Evolutionary conservation across 768 basidiomycete species (phyloP).

Genomic region (Gelatoporia subvermispora): DNA sequence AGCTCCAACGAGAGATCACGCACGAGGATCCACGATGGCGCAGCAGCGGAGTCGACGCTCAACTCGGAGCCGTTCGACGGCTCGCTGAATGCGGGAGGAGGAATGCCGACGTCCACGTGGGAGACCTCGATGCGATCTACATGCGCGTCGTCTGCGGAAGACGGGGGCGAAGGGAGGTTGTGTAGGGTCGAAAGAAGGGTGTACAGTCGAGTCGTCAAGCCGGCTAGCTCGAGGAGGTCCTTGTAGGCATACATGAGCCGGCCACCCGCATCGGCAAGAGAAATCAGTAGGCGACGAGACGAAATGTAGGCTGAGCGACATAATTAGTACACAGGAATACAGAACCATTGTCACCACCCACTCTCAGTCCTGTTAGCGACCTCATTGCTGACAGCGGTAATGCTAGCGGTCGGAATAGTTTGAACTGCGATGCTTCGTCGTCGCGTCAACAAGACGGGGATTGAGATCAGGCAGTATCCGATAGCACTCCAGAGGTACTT

Average conservation of each 20-base stretch:
- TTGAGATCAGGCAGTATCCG: constrained; percentile 87
- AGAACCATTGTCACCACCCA: constrained; percentile 15
- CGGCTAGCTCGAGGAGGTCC: constrained; percentile 91
- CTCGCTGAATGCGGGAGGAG: constrained; percentile 12
- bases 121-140: constrained; percentile 54
- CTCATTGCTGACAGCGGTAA: constrained; percentile 22
- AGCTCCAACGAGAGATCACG: constrained; percentile 63
- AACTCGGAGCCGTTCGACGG: constrained; percentile 1
- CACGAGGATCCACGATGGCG: constrained; percentile 44
- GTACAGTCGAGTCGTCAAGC: constrained; percentile 87
- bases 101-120: constrained; percentile 70
- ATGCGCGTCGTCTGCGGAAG: constrained; percentile 27
- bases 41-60: not conserved
- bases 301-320: constrained; percentile 73
- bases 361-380: constrained; percentile 50
- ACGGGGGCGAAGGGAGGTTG: constrained; percentile 53
- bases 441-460: constrained; percentile 78
- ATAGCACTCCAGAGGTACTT: constrained; percentile 95
- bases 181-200: constrained; percentile 83
- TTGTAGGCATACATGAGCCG: constrained; percentile 97
- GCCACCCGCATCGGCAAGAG: constrained; percentile 95
- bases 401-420: constrained; percentile 3
- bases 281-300: constrained; percentile 83
- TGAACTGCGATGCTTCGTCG: constrained; percentile 27
- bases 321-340: no score